Evolutionary conservation across 768 basidiomycete genomes (phyloP).

Genomic region (Mycena indigotica): DNA sequence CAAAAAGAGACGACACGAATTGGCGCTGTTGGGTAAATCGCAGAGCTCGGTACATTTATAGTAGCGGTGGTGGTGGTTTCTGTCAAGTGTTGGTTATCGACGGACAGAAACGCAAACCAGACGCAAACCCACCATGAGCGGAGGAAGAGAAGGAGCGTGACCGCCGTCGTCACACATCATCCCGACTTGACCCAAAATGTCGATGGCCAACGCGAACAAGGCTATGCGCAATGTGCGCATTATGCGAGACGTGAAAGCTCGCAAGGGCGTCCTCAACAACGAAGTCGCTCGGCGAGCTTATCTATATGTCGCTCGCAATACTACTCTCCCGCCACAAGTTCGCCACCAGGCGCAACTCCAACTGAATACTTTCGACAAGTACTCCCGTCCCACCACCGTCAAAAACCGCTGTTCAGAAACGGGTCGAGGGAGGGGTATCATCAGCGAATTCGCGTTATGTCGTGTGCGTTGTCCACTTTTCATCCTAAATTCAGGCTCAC

Average conservation of each 20-base stretch:
- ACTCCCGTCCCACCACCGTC: conserved; percentile 83
- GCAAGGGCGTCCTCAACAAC: conserved; percentile 66
- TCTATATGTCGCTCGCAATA: conserved; percentile 91
- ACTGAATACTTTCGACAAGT: conserved; percentile 81
- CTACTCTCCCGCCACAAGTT: conserved; percentile 81
- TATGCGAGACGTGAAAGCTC: conserved; percentile 78
- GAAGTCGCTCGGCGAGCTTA: conserved; percentile 89
- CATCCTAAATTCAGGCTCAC: neutral
- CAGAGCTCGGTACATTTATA: conserved; percentile 51
- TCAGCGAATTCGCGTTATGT: conserved; percentile 86
- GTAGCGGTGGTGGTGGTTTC: neutral
- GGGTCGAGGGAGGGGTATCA: conserved; percentile 84
- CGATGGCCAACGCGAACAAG: conserved; percentile 13
- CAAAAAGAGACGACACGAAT: conserved; percentile 78
- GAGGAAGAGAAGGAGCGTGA: neutral
- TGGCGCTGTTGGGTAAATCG: conserved; percentile 69
- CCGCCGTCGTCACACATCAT: neutral
- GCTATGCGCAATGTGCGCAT: conserved; percentile 52
- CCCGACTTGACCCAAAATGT: neutral
- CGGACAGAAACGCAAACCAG: conserved; percentile 14
- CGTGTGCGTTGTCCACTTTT: conserved; percentile 53
- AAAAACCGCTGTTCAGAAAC: conserved; percentile 88
- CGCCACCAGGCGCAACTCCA: conserved; percentile 95
- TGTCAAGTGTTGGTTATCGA: neutral
- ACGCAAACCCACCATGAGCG: neutral